Conservation (phyloP, 345 rosid genomes). For the Carallia brachiata region DNA sequence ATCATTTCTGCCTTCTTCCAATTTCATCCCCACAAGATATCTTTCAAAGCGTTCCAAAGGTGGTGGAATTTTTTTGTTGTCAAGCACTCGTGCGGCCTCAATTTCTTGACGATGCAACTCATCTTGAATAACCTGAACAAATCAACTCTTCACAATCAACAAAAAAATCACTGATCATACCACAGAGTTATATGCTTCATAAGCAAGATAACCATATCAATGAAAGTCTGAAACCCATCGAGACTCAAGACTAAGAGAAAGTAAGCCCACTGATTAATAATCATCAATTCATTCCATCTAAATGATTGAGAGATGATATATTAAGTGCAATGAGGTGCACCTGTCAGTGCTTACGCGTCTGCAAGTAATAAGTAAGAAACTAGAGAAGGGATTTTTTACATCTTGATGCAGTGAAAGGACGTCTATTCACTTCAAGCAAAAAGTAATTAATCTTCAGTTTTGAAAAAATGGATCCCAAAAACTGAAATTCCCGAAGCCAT, state of each 20-base stretch:
- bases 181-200: not conserved
- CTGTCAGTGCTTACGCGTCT: not conserved
- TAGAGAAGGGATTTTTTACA: not conserved
- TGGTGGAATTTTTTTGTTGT: conserved; percentile 51
- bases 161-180: not conserved
- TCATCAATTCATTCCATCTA: not conserved
- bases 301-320: not conserved
- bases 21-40: conserved; percentile 44
- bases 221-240: no score
- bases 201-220: no score
- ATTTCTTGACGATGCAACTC: conserved; percentile 60
- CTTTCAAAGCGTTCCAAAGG: conserved; percentile 64
- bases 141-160: conserved; percentile 4
- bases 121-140: conserved; percentile 73
- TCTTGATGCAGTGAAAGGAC: not conserved
- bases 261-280: not conserved
- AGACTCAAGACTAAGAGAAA: not conserved
- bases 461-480: not conserved
- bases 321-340: not conserved
- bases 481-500: not conserved
- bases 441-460: not conserved
- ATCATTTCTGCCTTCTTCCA: conserved; percentile 38
- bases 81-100: conserved; percentile 47
- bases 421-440: not conserved
- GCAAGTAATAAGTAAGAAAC: conserved; percentile 3